Percentiles rank a stretch among this genome's conserved stretches.
Evolutionary conservation across 371 early-diverging fungal species (phyloP).

Genomic region (Neoconidiobolus thromboides): DNA sequence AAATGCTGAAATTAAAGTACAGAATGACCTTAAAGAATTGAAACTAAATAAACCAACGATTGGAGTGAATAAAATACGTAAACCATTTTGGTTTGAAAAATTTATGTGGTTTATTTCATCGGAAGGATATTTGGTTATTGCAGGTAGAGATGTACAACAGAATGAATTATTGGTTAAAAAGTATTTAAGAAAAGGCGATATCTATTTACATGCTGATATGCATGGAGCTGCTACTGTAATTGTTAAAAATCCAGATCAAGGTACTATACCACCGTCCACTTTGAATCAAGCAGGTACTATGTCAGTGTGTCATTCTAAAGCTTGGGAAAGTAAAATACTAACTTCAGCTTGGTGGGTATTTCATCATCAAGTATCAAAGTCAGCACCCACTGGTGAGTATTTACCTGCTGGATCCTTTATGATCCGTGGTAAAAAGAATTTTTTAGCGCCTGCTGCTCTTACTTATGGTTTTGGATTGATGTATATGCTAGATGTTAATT

Average conservation of each 20-base stretch:
- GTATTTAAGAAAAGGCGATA: conserved; percentile 58
- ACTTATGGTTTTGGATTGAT: conserved; percentile 94
- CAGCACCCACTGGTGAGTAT: conserved; percentile 94
- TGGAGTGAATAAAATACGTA: conserved; percentile 66
- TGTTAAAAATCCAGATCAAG: conserved; percentile 64
- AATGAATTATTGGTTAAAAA: conserved; percentile 94
- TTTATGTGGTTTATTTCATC: conserved; percentile 95
- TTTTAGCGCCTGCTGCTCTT: conserved; percentile 81
- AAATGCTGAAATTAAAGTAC: conserved; percentile 76
- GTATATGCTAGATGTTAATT: conserved; percentile 73
- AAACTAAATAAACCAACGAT: conserved; percentile 50
- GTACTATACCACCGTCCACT: conserved; percentile 71
- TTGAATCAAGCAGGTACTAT: conserved; percentile 90
- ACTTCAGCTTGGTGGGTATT: conserved; percentile 95
- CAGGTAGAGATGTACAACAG: conserved; percentile 92
- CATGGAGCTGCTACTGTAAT: conserved; percentile 90
- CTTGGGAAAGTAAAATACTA: conserved; percentile 97
- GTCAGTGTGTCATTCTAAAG: conserved; percentile 89
- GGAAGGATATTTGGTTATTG: conserved; percentile 88
- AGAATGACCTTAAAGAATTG: conserved; percentile 29
- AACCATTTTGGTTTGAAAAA: conserved; percentile 98
- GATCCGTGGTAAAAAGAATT: conserved; percentile 95
- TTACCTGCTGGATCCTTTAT: conserved; percentile 91
- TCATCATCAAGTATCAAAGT: conserved; percentile 83
- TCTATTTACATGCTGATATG: conserved; percentile 93